These are phyloP conservation scores for Conticribra weissflogii DNA, from an alignment of 108 stramenopile species.

Conservation along the genomic window DNA sequence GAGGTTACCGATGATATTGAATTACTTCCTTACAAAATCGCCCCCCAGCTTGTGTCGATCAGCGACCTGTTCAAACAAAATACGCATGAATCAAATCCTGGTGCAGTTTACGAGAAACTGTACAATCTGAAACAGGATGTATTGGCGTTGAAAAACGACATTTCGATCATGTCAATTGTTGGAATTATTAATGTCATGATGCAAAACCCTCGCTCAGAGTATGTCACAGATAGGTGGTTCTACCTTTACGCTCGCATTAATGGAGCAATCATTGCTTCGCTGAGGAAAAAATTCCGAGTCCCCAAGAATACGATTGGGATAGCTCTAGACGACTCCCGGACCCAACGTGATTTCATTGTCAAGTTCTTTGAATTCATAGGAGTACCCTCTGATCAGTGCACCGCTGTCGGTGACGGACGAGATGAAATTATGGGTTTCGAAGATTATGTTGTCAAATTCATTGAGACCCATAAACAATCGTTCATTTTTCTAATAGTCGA, in stretches of 20 bases:
- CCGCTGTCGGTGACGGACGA: constrained; percentile 25
- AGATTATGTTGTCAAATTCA: constrained; percentile 23
- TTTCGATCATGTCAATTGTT: constrained; percentile 10
- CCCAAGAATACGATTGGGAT: constrained; percentile 55
- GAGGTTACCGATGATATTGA: constrained; percentile 9
- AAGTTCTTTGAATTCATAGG: constrained; percentile 51
- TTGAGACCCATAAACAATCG: constrained; percentile 31
- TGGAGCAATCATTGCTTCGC: background rate
- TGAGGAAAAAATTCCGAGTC: constrained; percentile 40
- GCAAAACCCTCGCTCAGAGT: background rate
- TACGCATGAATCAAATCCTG: background rate
- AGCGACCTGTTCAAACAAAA: constrained; percentile 8
- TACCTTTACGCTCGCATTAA: constrained; percentile 11
- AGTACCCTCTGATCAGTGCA: constrained; percentile 26
- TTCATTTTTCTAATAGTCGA: constrained; percentile 54
- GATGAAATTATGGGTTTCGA: constrained; percentile 51
- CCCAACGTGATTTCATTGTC: constrained; percentile 64
- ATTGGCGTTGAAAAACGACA: constrained; percentile 13
- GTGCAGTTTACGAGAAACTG: constrained; percentile 18
- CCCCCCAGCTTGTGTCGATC: constrained; percentile 10
- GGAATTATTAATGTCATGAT: constrained; percentile 22
- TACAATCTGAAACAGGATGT: constrained; percentile 30
- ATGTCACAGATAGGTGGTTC: constrained; percentile 14
- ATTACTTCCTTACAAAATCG: constrained; percentile 8
- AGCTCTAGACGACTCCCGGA: constrained; percentile 64